phyloP scores from a whole-genome alignment of 495 filamentous ascomycete species.

The Lineolata rhizophorae region DNA sequence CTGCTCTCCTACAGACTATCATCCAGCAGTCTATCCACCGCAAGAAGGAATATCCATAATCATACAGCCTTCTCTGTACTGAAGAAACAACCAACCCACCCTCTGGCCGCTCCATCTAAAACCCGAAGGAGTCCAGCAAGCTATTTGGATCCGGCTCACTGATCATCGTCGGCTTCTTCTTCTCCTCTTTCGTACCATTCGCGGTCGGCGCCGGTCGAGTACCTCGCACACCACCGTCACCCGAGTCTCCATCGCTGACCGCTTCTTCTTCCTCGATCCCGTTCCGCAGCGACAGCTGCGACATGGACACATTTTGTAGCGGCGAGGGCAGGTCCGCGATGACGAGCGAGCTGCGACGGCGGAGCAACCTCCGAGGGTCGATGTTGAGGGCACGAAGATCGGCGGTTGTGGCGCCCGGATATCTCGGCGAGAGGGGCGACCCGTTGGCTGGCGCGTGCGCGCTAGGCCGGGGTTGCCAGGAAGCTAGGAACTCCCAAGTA shows the following conservation, averaged over 20 bases:
- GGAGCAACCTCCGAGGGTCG: slow-evolving; percentile 45
- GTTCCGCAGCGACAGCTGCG: slow-evolving; percentile 1
- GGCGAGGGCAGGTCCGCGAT: slow-evolving; percentile 51
- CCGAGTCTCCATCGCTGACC: slow-evolving; percentile 9
- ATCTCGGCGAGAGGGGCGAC: slow-evolving; percentile 23
- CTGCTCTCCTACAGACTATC: too few relatives aligned
- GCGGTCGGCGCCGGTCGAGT: too few relatives aligned
- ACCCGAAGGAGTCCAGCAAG: slow-evolving; percentile 25
- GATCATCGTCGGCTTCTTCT: slow-evolving; percentile 59
- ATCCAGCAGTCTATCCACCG: too few relatives aligned
- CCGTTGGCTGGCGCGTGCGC: slow-evolving; percentile 4
- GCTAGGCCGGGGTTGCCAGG: slow-evolving; percentile 9
- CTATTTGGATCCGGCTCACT: slow-evolving; percentile 69
- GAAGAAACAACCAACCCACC: too few relatives aligned
- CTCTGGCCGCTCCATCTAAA: too few relatives aligned
- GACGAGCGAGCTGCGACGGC: slow-evolving; percentile 53
- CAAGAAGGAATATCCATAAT: too few relatives aligned
- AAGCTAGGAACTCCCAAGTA: slow-evolving; percentile 25
- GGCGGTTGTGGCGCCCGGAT: neutral
- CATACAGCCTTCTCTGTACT: too few relatives aligned
- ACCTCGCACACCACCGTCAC: slow-evolving; percentile 5
- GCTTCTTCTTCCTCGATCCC: neutral
- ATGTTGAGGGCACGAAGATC: slow-evolving; percentile 9
- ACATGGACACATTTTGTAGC: slow-evolving; percentile 3
- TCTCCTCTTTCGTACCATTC: slow-evolving; percentile 18